phyloP scores from a whole-genome alignment of 2,329 filamentous ascomycete species.

The Cladosporium oxysporum region DNA sequence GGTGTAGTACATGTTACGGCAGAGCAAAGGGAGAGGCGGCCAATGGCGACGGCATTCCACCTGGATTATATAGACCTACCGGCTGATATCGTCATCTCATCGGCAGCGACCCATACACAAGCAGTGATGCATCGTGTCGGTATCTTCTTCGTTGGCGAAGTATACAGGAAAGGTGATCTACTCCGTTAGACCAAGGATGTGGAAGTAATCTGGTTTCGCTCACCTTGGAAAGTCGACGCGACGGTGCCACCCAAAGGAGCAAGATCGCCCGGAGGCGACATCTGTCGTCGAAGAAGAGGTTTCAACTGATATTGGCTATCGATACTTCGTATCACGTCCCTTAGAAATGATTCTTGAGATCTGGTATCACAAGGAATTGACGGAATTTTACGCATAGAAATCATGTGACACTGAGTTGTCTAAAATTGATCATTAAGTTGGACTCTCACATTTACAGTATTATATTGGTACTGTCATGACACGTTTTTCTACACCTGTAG shows the following conservation, averaged over 20 bases:
- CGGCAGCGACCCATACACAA: not conserved
- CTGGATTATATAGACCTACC: not conserved
- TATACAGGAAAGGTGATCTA: not conserved
- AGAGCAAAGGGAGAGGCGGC: not conserved
- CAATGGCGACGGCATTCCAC: not conserved
- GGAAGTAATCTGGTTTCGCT: not conserved
- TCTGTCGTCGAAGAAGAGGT: not conserved
- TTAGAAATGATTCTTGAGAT: not conserved
- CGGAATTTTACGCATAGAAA: too few species aligned
- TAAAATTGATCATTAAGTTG: not conserved
- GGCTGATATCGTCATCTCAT: not conserved
- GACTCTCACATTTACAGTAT: not conserved
- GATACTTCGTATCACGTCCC: not conserved
- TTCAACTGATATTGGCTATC: not conserved
- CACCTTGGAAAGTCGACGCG: slow-evolving; percentile 4
- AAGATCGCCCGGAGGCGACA: not conserved
- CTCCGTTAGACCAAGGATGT: not conserved
- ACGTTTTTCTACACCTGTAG: not conserved
- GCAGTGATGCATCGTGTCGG: not conserved
- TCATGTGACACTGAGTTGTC: not conserved
- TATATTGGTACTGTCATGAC: not conserved
- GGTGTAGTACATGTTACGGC: slow-evolving; percentile 6
- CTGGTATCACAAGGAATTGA: not conserved
- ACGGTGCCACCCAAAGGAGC: not conserved
- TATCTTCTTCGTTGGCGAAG: not conserved